phyloP scores from a whole-genome alignment of 2,329 filamentous ascomycete species.

The Rhynchosporium graminicola region DNA sequence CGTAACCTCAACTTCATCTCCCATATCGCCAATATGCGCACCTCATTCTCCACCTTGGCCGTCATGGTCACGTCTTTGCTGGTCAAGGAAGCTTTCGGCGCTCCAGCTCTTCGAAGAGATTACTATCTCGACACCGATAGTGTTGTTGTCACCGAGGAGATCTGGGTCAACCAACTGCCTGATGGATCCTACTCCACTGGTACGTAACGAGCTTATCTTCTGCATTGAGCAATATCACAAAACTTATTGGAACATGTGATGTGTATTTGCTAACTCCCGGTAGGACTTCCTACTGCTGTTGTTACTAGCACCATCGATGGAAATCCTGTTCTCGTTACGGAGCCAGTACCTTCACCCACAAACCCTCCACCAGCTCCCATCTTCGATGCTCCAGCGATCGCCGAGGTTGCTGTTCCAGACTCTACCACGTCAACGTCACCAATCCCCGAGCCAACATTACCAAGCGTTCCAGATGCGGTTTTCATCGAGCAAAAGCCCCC shows the following conservation, averaged over 20 bases:
- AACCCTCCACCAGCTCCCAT: slow-evolving; percentile 5
- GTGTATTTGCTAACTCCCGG: too few species aligned
- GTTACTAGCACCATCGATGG: slow-evolving; percentile 29
- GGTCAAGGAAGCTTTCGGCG: slow-evolving; percentile 36
- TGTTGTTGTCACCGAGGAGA: slow-evolving; percentile 32
- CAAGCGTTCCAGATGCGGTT: slow-evolving; percentile 3
- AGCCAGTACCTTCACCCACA: slow-evolving; percentile 16
- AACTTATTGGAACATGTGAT: too few species aligned
- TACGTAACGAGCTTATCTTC: too few species aligned
- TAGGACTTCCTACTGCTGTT: slow-evolving; percentile 19
- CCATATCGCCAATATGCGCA: slow-evolving; percentile 33
- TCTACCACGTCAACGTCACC: slow-evolving; percentile 8
- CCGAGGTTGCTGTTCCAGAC: slow-evolving; percentile 3
- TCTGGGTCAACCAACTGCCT: slow-evolving; percentile 29
- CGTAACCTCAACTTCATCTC: neutral
- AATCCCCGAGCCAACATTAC: slow-evolving; percentile 9
- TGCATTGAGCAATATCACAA: too few species aligned
- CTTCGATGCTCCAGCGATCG: slow-evolving; percentile 8
- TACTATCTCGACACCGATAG: slow-evolving; percentile 27
- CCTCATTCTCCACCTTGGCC: slow-evolving; percentile 33
- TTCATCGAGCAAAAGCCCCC: slow-evolving; percentile 12
- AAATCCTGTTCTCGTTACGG: slow-evolving; percentile 22
- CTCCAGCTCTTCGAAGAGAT: slow-evolving; percentile 23
- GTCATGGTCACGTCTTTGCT: slow-evolving; percentile 39
- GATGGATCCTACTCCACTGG: slow-evolving; percentile 33